Evolutionary conservation across 164 flowering plant species (phyloP), one percentile per base, ranked within the genome.

Genomic region (Litsea cubeba): DNA sequence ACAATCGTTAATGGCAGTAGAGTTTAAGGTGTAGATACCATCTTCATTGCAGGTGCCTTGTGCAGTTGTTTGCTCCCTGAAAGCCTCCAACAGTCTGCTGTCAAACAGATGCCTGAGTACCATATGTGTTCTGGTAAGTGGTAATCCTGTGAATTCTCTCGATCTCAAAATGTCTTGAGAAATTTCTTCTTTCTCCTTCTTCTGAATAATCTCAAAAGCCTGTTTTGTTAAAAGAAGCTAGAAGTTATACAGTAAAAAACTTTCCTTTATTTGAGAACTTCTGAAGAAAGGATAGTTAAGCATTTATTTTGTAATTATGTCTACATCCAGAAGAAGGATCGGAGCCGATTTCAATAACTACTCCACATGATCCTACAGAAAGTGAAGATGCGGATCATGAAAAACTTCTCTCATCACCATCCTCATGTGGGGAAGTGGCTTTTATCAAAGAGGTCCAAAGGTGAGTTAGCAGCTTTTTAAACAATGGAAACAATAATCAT

Each of bases 11-110:
- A 66, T 30, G 6, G 24, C 46, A 62, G 12, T 50, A 20, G 72
- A 20, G 28, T 74, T 69, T 73, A 49, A 54, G 46, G 24, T 32
- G 26, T 35, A 8, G 23, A 73, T 69, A 49, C 76, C 63, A 65
- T 72, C 26, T 15, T 30, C 65, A 24, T 75, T 85, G 75, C 89
- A 92, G 97, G 97, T 84, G 72, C 89, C 70, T 24, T 90, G 65
- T 93, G 97, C 76, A 89, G 91, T 79, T 93, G 97, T 74, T 82
- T 93, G 66, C 91, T 91, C 71, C 97, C 97, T 40, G 97, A 93
- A 80, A 86, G 89, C 82, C 86, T 93, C 26, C 93, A 93, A 87
- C 89, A 77, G 32, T 76, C 94, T 63, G 78, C 91, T 0, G 91
- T 93, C 64, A 91, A 89, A 83, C 91, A 92, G 76, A 71, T 82